Conservation (phyloP, 169 alveolate species). For the Ichthyophthirius multifiliis region DNA sequence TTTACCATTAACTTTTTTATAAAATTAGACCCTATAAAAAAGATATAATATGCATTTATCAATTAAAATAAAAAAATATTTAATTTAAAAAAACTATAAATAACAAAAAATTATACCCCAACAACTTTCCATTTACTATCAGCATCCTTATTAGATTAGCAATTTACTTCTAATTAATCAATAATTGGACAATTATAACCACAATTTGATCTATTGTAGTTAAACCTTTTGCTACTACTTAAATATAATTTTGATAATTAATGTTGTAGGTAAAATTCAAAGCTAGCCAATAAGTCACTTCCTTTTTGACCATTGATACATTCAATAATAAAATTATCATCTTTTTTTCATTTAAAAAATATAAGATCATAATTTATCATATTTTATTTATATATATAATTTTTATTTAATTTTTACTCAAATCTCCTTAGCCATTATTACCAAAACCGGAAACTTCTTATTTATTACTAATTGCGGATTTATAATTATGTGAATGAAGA, state of each 20-base stretch:
- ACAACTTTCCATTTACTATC: conserved; percentile 7
- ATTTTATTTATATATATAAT: not conserved
- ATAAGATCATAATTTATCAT: not conserved
- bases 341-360: not conserved
- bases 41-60: not conserved
- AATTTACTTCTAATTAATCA: not conserved
- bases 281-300: not conserved
- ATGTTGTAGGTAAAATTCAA: not conserved
- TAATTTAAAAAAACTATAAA: not conserved
- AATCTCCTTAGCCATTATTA: not conserved
- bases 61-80: not conserved
- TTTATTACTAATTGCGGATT: not conserved
- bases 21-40: not conserved
- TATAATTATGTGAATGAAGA: not conserved
- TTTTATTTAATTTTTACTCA: not conserved
- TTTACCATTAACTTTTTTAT: not conserved
- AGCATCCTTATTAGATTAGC: not conserved
- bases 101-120: not conserved
- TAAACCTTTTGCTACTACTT: not conserved
- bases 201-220: not conserved
- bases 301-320: not conserved
- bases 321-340: not conserved
- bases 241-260: not conserved
- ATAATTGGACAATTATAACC: not conserved
- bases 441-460: not conserved